A percentile compares a stretch with the other conserved stretches of the same genome.
Conservation (phyloP, 2,329 filamentous ascomycete genomes). For the Tolypocladium ophioglossoides region DNA sequence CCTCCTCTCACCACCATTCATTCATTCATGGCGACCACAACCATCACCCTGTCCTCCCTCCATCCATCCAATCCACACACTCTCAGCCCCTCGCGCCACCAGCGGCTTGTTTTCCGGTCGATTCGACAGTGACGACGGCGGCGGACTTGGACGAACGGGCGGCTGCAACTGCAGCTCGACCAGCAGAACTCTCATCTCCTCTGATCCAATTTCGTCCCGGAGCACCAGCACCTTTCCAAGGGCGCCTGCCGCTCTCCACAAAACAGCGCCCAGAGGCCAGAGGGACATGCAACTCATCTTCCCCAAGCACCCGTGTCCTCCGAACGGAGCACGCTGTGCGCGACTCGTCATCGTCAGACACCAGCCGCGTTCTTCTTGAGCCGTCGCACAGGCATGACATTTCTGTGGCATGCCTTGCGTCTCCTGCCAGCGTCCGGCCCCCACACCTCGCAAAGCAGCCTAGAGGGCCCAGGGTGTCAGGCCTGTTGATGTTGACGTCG, state of each 20-base stretch:
- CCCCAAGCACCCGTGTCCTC: not conserved
- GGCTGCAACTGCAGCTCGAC: not conserved
- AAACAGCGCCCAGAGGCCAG: not conserved
- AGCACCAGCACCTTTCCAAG: not conserved
- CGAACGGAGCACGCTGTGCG: not conserved
- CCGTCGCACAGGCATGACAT: not conserved
- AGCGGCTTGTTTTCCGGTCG: not conserved
- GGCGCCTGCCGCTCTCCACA: not conserved
- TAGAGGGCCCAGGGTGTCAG: not conserved
- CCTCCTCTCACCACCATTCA: not conserved
- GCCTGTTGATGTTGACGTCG: not conserved
- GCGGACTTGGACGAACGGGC: not conserved
- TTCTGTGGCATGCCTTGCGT: not conserved
- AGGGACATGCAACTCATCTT: not conserved
- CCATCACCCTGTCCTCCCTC: not conserved
- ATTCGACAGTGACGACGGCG: not conserved
- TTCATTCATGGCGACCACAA: not conserved
- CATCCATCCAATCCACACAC: not conserved
- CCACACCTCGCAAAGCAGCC: not conserved
- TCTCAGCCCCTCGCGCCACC: not conserved
- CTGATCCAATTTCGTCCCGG: not conserved
- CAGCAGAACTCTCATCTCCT: not conserved
- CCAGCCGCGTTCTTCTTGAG: not conserved
- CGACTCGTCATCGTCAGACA: not conserved
- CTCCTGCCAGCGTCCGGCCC: not conserved